Evolutionary conservation across 2,329 filamentous ascomycete genomes (phyloP).

Genomic region (Fusarium solani-melongenae): DNA sequence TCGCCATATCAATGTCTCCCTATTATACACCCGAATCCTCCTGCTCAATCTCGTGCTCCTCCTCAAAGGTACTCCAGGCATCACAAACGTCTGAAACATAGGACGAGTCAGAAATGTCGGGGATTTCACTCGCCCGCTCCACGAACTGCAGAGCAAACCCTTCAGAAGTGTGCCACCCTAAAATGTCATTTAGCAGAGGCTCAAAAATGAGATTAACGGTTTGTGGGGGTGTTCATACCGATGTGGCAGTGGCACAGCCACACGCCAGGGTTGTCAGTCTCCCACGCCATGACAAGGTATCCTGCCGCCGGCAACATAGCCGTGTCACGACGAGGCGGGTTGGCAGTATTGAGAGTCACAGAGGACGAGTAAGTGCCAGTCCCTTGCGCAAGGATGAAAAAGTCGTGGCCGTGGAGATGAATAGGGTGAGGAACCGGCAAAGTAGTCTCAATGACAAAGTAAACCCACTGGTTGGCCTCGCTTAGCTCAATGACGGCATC

Average conservation of each 20-base stretch:
- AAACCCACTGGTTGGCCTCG: conserved; percentile 44
- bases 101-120: background rate
- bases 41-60: conserved; percentile 5
- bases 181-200: background rate
- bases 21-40: conserved; percentile 24
- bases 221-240: conserved; percentile 3
- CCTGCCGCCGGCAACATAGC: conserved; percentile 58
- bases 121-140: conserved; percentile 13
- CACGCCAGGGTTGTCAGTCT: conserved; percentile 60
- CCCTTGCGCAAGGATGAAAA: conserved; percentile 42
- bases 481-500: conserved; percentile 45
- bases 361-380: conserved; percentile 16
- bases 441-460: conserved; percentile 44
- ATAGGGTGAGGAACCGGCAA: conserved; percentile 47
- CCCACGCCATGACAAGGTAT: conserved; percentile 61
- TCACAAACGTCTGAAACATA: conserved; percentile 10
- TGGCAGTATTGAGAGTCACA: conserved; percentile 38
- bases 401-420: conserved; percentile 52
- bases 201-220: background rate
- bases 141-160: conserved; percentile 27
- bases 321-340: conserved; percentile 64
- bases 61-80: conserved; percentile 1
- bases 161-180: conserved; percentile 23
- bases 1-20: background rate
- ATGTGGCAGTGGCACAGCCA: conserved; percentile 65